Evolutionary conservation across 148 eudicot species (phyloP).

Genomic region (Rhododendron mucronatum): DNA sequence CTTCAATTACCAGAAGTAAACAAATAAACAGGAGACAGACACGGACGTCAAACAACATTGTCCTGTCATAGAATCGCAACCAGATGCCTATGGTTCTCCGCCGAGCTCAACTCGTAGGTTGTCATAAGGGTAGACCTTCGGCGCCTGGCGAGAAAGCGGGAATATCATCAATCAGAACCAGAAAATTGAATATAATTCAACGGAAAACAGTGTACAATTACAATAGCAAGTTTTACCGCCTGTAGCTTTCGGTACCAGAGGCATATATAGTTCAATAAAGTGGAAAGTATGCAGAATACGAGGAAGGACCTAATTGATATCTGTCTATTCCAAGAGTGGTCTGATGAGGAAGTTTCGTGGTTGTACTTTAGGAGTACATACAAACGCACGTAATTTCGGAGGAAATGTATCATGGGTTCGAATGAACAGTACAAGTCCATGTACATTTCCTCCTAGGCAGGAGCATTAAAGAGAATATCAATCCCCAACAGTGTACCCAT

Average conservation of each 20-base stretch:
- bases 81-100: conserved; percentile 50
- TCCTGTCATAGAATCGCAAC: not conserved
- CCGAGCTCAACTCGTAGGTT: conserved; percentile 82
- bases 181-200: not conserved
- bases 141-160: conserved; percentile 44
- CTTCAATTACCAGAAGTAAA: not conserved
- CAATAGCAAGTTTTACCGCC: not conserved
- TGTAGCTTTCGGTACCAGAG: not conserved
- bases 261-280: not conserved
- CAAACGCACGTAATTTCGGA: not conserved
- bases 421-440: not conserved
- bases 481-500: not conserved
- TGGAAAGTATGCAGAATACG: not conserved
- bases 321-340: not conserved
- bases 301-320: not conserved
- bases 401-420: not conserved
- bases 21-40: conserved; percentile 1
- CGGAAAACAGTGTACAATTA: not conserved
- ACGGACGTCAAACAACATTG: not conserved
- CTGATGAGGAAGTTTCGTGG: not conserved
- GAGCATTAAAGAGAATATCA: not conserved
- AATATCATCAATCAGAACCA: not conserved
- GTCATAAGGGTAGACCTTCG: conserved; percentile 81
- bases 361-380: not conserved
- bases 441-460: not conserved